phyloP scores from a whole-genome alignment of 257 asterid genomes.

The Voacanga thouarsii region DNA sequence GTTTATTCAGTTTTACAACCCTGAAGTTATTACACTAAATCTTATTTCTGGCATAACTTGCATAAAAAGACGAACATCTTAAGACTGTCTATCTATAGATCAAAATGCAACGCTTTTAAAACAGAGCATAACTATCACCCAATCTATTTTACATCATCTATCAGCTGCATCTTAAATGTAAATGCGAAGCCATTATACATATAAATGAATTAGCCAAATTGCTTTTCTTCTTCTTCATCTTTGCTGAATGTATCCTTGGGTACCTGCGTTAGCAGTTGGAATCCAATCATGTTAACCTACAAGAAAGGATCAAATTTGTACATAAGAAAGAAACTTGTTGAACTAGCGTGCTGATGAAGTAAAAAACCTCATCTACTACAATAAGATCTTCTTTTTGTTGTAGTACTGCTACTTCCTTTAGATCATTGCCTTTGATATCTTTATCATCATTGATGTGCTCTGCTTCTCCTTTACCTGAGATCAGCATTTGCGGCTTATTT shows the following conservation, averaged over 20 bases:
- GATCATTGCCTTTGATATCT: too few relatives aligned
- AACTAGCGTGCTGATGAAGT: background rate
- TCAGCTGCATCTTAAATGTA: background rate
- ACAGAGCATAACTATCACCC: background rate
- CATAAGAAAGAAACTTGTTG: background rate
- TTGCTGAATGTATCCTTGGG: background rate
- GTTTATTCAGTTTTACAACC: slow-evolving; percentile 6
- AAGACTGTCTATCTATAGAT: background rate
- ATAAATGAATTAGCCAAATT: background rate
- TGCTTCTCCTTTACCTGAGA: too few relatives aligned
- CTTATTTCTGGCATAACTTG: background rate
- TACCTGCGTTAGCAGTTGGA: background rate
- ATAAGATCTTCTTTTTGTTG: background rate
- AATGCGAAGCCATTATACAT: background rate
- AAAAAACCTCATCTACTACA: background rate
- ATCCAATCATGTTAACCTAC: background rate
- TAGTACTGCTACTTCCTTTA: too few relatives aligned
- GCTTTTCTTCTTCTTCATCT: background rate
- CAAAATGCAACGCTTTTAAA: background rate
- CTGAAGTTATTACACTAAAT: background rate
- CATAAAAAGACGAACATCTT: background rate
- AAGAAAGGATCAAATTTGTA: background rate
- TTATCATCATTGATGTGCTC: too few relatives aligned
- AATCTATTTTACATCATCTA: too few relatives aligned
- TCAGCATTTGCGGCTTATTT: too few relatives aligned